phyloP scores from a whole-genome alignment of 805 yeast genomes.

The Starmerella davenportii region DNA sequence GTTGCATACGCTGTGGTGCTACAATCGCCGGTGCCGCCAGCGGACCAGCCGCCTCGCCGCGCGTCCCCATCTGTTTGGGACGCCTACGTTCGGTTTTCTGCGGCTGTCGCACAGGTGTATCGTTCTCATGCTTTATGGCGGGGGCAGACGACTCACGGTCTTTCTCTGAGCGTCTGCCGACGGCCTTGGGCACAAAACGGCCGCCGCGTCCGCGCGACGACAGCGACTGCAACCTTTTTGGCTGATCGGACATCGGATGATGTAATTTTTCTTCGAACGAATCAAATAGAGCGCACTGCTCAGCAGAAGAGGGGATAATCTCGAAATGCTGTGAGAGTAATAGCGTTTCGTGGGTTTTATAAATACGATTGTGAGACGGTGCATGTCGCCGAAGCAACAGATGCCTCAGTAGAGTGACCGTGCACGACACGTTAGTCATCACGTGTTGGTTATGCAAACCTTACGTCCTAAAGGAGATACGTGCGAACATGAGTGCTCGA shows the following conservation, averaged over 20 bases:
- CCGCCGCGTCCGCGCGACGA: constrained; percentile 9
- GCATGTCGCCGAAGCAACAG: no score
- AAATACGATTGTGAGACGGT: no score
- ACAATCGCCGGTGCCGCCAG: constrained; percentile 20
- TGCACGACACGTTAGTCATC: no score
- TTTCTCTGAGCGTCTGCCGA: constrained; percentile 65
- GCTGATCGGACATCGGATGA: constrained; percentile 2
- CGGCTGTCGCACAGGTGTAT: no score
- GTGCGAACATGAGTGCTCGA: no score
- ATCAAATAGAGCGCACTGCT: not conserved
- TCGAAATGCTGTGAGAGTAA: no score
- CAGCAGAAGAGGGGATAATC: not conserved
- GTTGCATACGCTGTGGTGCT: not conserved
- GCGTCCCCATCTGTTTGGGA: constrained; percentile 11
- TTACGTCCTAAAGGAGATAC: no score
- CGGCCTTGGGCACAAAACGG: constrained; percentile 65
- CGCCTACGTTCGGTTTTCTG: constrained; percentile 2
- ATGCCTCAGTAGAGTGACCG: no score
- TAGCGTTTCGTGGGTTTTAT: no score
- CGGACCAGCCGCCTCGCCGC: constrained; percentile 23
- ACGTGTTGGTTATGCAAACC: no score
- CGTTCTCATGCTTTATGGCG: constrained; percentile 23
- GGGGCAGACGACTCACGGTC: constrained; percentile 71
- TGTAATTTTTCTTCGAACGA: no score
- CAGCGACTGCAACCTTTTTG: constrained; percentile 12